Evolutionary conservation across 1,284 basidiomycete genomes (phyloP).

Genomic region (Tilletiopsis washingtonensis): DNA sequence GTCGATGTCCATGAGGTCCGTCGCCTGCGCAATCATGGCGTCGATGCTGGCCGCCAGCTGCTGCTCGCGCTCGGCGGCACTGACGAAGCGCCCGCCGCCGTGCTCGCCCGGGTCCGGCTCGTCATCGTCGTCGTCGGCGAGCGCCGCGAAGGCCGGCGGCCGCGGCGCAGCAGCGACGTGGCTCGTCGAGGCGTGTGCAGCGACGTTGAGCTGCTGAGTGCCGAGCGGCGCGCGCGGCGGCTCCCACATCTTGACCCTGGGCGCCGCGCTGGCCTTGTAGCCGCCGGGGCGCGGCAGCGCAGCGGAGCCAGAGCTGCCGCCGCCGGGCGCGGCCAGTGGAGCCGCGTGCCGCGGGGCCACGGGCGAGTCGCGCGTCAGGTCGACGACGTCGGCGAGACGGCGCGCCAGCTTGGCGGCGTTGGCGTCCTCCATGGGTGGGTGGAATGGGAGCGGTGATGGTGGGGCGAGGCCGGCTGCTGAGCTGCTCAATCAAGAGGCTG

Average conservation of each 20-base stretch:
- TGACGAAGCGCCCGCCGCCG: conserved; percentile 5
- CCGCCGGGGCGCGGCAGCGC: neutral
- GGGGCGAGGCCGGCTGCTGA: too few species aligned
- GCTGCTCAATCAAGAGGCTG: too few species aligned
- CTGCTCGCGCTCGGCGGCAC: conserved; percentile 26
- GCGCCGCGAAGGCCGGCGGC: too few species aligned
- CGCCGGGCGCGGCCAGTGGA: too few species aligned
- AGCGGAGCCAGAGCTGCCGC: too few species aligned
- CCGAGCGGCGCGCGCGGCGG: neutral
- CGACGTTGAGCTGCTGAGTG: neutral
- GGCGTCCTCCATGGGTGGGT: too few species aligned
- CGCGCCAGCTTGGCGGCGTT: too few species aligned
- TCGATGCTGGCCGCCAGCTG: conserved; percentile 29
- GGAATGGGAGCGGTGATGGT: too few species aligned
- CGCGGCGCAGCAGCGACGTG: neutral
- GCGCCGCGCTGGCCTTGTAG: neutral
- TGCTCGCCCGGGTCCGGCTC: neutral
- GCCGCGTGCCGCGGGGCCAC: too few species aligned
- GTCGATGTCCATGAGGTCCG: conserved; percentile 17
- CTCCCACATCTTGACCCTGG: neutral
- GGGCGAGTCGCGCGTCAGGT: too few species aligned
- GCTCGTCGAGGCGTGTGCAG: neutral
- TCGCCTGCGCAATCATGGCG: conserved; percentile 27
- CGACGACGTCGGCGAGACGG: too few species aligned
- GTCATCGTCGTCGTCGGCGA: conserved; percentile 1